phyloP scores from a whole-genome alignment of 176 grass and related monocot genomes.

The Musa schizocarpa region DNA sequence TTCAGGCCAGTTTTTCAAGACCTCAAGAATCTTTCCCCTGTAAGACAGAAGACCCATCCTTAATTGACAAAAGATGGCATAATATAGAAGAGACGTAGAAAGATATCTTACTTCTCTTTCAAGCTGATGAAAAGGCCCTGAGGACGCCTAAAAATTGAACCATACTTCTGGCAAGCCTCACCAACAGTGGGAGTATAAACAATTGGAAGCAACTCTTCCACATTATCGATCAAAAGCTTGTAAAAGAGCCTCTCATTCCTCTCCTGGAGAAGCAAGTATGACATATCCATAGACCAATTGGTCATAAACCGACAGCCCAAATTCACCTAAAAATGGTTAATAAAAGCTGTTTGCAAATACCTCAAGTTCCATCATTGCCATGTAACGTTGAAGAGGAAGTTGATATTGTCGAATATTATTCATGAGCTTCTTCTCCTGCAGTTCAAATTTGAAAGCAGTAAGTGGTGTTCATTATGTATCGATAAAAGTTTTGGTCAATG shows the following conservation, averaged over 20 bases:
- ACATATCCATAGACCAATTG: conserved; percentile 1
- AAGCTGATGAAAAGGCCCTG: conserved; percentile 83
- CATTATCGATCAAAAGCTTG: conserved; percentile 80
- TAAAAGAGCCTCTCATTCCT: conserved; percentile 81
- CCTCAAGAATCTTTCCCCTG: conserved; percentile 71
- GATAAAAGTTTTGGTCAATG: neutral
- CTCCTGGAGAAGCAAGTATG: conserved; percentile 34
- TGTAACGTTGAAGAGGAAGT: conserved; percentile 65
- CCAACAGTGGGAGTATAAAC: conserved; percentile 96
- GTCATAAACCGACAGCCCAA: neutral
- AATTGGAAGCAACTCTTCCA: conserved; percentile 80
- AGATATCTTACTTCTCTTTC: conserved; percentile 58
- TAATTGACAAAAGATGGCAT: conserved; percentile 1
- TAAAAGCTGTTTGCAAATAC: conserved; percentile 16
- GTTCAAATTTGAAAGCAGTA: neutral
- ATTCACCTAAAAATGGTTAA: neutral
- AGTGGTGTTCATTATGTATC: neutral
- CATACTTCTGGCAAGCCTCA: conserved; percentile 95
- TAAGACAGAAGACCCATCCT: neutral
- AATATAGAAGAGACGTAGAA: neutral
- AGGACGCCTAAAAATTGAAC: conserved; percentile 60
- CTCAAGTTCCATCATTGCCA: conserved; percentile 75
- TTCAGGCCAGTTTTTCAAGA: conserved; percentile 84
- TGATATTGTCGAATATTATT: conserved; percentile 65
- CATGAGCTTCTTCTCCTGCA: conserved; percentile 78